phyloP scores from a whole-genome alignment of 345 rosid genomes.

The Syzygium grande region DNA sequence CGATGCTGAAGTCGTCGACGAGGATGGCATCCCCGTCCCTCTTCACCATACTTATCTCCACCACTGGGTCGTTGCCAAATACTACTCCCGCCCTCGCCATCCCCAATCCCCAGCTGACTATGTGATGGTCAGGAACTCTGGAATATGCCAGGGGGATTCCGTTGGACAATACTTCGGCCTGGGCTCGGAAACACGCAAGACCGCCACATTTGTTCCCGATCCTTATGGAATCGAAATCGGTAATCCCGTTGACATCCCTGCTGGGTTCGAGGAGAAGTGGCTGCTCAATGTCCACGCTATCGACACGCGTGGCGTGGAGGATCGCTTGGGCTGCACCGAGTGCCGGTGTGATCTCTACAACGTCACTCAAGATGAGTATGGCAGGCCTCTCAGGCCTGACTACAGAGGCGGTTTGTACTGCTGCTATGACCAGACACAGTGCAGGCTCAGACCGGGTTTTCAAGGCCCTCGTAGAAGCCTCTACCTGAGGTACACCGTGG shows the following conservation, averaged over 20 bases:
- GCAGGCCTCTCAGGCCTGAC: constrained; percentile 35
- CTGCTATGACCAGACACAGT: constrained; percentile 62
- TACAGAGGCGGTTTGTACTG: constrained; percentile 68
- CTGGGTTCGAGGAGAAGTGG: constrained; percentile 69
- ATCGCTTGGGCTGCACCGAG: constrained; percentile 68
- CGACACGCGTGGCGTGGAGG: constrained; percentile 72
- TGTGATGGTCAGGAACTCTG: constrained; percentile 32
- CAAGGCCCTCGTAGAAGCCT: constrained; percentile 34
- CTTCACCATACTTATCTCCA: constrained; percentile 87
- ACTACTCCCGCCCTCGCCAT: constrained; percentile 7
- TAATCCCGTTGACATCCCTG: constrained; percentile 51
- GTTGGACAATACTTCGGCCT: constrained; percentile 60
- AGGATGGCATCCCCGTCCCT: constrained; percentile 54
- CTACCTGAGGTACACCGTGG: constrained; percentile 53
- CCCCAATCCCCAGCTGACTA: constrained; percentile 9
- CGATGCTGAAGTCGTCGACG: constrained; percentile 64
- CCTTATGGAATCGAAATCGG: constrained; percentile 81
- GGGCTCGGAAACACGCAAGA: constrained; percentile 80
- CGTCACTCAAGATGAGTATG: constrained; percentile 43
- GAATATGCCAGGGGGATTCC: constrained; percentile 39
- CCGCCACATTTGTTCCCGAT: constrained; percentile 58
- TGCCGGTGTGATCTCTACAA: constrained; percentile 73
- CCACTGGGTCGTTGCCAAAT: constrained; percentile 66
- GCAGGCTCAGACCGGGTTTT: constrained; percentile 50
- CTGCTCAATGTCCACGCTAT: constrained; percentile 77